These are phyloP conservation scores for Saccharomyces hybrid DNA, from an alignment of 1,139 yeast species.

Conservation along the genomic window DNA sequence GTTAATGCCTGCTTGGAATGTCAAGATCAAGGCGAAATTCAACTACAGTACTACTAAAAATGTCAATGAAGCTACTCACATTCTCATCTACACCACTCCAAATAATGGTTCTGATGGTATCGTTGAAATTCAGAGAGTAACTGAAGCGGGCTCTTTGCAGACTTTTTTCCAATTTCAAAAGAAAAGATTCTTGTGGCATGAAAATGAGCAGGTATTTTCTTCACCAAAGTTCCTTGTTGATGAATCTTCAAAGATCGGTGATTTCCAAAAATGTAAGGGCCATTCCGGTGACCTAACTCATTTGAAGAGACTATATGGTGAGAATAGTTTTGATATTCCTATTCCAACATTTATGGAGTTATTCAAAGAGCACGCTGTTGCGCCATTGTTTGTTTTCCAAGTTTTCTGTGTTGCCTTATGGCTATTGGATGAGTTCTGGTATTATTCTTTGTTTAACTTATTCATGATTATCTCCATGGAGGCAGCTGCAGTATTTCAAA, in stretches of 20 bases:
- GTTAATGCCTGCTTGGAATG: slow-evolving; percentile 95
- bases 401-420: slow-evolving; percentile 91
- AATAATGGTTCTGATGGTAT: slow-evolving; percentile 84
- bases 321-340: slow-evolving; percentile 86
- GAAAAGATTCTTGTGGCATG: slow-evolving; percentile 74
- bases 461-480: slow-evolving; percentile 92
- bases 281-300: slow-evolving; percentile 51
- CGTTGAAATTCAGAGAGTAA: slow-evolving; percentile 52
- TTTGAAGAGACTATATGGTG: slow-evolving; percentile 60
- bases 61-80: slow-evolving; percentile 57
- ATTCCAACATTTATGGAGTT: slow-evolving; percentile 85
- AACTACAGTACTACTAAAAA: slow-evolving; percentile 49
- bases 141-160: slow-evolving; percentile 55
- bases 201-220: slow-evolving; percentile 46
- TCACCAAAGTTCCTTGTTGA: slow-evolving; percentile 82
- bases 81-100: slow-evolving; percentile 73
- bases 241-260: slow-evolving; percentile 47
- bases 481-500: slow-evolving; percentile 89
- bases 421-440: slow-evolving; percentile 97
- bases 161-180: slow-evolving; percentile 81
- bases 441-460: slow-evolving; percentile 81
- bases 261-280: slow-evolving; percentile 58
- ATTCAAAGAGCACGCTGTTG: slow-evolving; percentile 95
- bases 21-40: slow-evolving; percentile 61
- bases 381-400: slow-evolving; percentile 96